Evolutionary conservation across 2,329 filamentous ascomycete species (phyloP), one percentile per base, ranked within the genome.

Genomic region (Pseudocercospora macadamiae): DNA sequence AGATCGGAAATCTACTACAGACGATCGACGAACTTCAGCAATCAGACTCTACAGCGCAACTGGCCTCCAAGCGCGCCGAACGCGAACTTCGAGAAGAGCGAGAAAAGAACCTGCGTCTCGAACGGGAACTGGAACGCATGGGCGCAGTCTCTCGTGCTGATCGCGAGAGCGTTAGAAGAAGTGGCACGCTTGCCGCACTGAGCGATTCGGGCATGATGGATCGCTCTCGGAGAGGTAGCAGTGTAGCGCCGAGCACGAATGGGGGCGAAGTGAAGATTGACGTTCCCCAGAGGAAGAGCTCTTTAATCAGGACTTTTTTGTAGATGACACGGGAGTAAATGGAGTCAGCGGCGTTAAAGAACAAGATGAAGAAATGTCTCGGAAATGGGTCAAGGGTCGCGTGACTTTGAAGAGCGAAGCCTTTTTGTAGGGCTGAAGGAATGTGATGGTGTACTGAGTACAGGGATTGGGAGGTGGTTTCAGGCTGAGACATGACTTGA

Each of bases 11-110:
- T 72, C 86, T 97, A 4, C 87, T 99, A 51, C 83, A 87, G 71
- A 91, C 91, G 1, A 96, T 99, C 67, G 93, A 97, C 72, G 93
- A 97, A 73, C 85, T 99, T 30, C 93, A 99, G 74, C 87, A 90
- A 12, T 89, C 87, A 12, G 93, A 97, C 75, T 92, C 90, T 19
- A 82, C 86, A 9, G 88, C 87, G 47, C 91, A 97, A 74, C 83
- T 97, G 39, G 83, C 87, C 23, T 88, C 90, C 23, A 89, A 93
- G 57, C 87, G 93, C 42, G 91, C 91, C 14, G 93, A 99, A 75
- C 86, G 93, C 42, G 93, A 97, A 70, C 82, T 97, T 14, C 85
- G 91, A 5, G 91, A 97, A 74, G 93, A 96, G 76, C 86, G 84
- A 62, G 95, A 97, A 76, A 93, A 89, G 76, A 83, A 81, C 1